Evolutionary conservation across 352 stramenopile species (phyloP).

Genomic region (Vaucheria bursata): DNA sequence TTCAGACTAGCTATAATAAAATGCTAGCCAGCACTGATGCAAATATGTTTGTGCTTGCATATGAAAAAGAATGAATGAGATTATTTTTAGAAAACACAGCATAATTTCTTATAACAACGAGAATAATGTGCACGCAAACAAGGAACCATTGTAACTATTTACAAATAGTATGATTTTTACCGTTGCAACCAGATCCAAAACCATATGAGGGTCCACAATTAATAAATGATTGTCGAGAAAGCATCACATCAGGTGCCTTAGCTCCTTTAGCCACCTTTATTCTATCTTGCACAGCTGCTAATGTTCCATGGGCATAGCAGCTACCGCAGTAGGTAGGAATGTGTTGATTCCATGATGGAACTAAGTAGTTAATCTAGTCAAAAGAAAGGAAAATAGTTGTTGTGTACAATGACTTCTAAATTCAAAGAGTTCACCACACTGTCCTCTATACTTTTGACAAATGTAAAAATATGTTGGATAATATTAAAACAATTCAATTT

Average conservation of each 20-base stretch:
- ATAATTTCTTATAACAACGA: no score
- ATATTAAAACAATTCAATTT: neutral
- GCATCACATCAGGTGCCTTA: slow-evolving; percentile 22
- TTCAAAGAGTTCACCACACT: neutral
- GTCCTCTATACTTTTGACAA: no score
- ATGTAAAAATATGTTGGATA: neutral
- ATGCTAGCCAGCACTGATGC: no score
- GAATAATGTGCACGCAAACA: no score
- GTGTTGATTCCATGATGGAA: slow-evolving; percentile 38
- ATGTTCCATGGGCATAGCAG: slow-evolving; percentile 34
- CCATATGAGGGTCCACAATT: slow-evolving; percentile 26
- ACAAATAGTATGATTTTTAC: no score
- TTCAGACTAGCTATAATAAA: no score
- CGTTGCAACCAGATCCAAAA: slow-evolving; percentile 16
- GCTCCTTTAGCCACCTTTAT: slow-evolving; percentile 36
- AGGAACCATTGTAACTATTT: no score
- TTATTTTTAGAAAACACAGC: no score
- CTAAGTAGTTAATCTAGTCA: slow-evolving; percentile 27
- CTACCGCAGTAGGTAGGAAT: slow-evolving; percentile 39
- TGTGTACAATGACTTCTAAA: neutral
- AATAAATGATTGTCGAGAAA: slow-evolving; percentile 32
- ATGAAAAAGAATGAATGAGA: no score
- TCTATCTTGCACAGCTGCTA: slow-evolving; percentile 19
- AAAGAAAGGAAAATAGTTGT: neutral
- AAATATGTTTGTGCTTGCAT: no score